Percentiles rank a stretch among this genome's conserved stretches.
phyloP scores from a whole-genome alignment of 2,329 filamentous ascomycete species.

The Diaporthe nobilis region DNA sequence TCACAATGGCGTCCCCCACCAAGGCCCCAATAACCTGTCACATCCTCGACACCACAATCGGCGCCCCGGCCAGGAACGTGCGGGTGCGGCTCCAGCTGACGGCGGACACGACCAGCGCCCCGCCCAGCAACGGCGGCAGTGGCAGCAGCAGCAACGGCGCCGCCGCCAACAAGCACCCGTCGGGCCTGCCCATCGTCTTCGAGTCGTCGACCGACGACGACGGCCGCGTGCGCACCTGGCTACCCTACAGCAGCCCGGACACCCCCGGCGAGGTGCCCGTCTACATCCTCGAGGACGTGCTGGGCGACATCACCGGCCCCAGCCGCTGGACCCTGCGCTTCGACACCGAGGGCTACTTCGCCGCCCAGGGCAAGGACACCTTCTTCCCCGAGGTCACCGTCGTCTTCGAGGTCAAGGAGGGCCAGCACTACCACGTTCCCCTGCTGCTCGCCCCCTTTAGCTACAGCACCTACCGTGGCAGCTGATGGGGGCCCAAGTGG shows the following conservation, averaged over 20 bases:
- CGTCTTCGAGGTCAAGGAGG: conserved; percentile 65
- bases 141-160: conserved; percentile 45
- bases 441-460: conserved; percentile 83
- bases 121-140: conserved; percentile 47
- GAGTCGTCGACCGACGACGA: conserved; percentile 81
- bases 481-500: conserved; percentile 59
- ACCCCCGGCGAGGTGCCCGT: conserved; percentile 70
- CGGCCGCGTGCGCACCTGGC: conserved; percentile 81
- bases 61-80: conserved; percentile 76
- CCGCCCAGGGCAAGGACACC: conserved; percentile 65
- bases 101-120: conserved; percentile 48
- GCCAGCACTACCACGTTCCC: conserved; percentile 84
- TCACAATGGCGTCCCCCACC: conserved; percentile 43
- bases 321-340: conserved; percentile 80
- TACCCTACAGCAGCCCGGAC: conserved; percentile 66
- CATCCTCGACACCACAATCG: conserved; percentile 85
- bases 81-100: conserved; percentile 74
- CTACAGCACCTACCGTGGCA: conserved; percentile 86
- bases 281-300: conserved; percentile 70
- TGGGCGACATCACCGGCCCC: conserved; percentile 58
- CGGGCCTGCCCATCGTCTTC: conserved; percentile 65
- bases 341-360: conserved; percentile 81
- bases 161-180: conserved; percentile 46
- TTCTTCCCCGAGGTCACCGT: conserved; percentile 74
- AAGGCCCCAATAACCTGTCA: conserved; percentile 86